Evolutionary conservation across 257 asterid species (phyloP), one percentile per base, ranked within the genome.

Genomic region (Ajuga chamaepitys): DNA sequence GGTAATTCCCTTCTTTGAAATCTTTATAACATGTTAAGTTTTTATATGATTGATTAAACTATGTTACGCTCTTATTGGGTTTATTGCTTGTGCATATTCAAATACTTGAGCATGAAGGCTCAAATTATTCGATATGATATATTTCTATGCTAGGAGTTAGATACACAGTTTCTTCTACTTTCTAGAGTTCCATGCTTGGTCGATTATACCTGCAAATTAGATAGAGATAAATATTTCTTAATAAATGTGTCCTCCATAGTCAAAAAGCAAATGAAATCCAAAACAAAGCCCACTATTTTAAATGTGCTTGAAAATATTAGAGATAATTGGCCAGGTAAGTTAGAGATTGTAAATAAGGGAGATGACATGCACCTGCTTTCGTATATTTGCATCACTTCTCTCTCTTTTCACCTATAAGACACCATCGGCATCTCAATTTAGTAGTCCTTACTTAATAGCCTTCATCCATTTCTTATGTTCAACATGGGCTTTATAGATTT

Each of bases 1-100:
- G 94, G 98, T 91, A 63, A 37, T 64, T 61, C 64, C 54, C 67
- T 53, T 42, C 24, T 73, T 17, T 47, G 73, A 51, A 37, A 44
- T 56, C 35, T 21, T 42, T 21, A 38, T 25, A 21, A 26, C 26
- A 21, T 59, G 34, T 59, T 12, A 35, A 10, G 37, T 40, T 48
- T 57, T 18, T 47, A 38, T 5, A 8, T 32, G 14, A 62, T 61
- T 26, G 41, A 38, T 24, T 47, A 12, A 20, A 26, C 11, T 30
- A 42, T 28, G 10, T 1, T 7, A 30, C 2, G 44, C 11, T 41
- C 24, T 40, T 40, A 9, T 16, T 41, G 20, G 40, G 10, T 41
- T 13, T 42, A 24, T 12, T 20, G 30, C 34, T 20, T 58, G 1
- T 35, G 18, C n/a, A n/a, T 14, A 58, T 58, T 9, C 9, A 5